Conservation (phyloP, 345 rosid species). For the Camelina sativa region DNA sequence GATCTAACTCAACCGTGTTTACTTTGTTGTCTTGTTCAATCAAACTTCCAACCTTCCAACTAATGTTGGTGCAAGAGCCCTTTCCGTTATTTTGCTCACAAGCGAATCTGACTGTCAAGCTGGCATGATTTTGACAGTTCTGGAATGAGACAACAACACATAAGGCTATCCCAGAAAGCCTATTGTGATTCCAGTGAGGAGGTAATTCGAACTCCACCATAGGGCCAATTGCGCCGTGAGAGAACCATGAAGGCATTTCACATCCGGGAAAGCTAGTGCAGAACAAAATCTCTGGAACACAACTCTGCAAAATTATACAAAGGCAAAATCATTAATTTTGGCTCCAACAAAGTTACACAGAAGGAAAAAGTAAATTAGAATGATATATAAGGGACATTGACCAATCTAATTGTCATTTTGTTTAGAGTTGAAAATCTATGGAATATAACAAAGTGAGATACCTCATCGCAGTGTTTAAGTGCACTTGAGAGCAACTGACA, state of each 20-base stretch:
- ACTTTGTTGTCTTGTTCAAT: not conserved
- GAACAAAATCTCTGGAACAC: slow-evolving; percentile 24
- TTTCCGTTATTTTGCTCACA: not conserved
- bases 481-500: slow-evolving; percentile 13
- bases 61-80: not conserved
- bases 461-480: slow-evolving; percentile 17
- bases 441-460: not conserved
- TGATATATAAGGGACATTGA: no score
- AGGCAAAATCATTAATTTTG: not conserved
- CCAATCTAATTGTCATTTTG: no score
- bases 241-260: slow-evolving; percentile 36
- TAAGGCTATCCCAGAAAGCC: slow-evolving; percentile 23
- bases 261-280: slow-evolving; percentile 26
- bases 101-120: slow-evolving; percentile 21
- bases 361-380: no score
- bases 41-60: slow-evolving; percentile 24
- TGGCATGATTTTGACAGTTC: not conserved
- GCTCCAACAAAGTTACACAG: not conserved
- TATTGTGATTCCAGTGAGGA: slow-evolving; percentile 26
- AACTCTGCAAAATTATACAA: not conserved
- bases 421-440: no score
- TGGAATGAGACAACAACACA: slow-evolving; percentile 28
- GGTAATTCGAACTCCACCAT: slow-evolving; percentile 19
- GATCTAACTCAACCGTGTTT: slow-evolving; percentile 17
- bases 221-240: slow-evolving; percentile 19